Evolutionary conservation across 1,139 yeast species (phyloP).

Genomic region (Hyphopichia khmerensis): DNA sequence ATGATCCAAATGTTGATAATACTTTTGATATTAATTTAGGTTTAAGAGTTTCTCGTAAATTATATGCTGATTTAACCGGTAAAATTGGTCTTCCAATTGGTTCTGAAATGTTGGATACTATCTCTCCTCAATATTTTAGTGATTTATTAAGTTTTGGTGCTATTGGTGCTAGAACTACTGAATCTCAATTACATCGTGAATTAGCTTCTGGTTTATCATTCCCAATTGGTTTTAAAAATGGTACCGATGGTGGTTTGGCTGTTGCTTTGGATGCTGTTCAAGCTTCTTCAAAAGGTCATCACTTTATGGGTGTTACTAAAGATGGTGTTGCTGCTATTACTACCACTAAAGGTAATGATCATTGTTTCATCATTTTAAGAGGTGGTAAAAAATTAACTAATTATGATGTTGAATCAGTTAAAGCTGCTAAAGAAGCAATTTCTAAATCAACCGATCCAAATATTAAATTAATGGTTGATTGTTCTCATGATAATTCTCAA

Average conservation of each 20-base stretch:
- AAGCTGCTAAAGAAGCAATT: conserved; percentile 56
- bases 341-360: conserved; percentile 90
- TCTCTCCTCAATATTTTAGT: conserved; percentile 88
- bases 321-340: conserved; percentile 95
- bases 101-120: conserved; percentile 96
- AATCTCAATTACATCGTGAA: conserved; percentile 94
- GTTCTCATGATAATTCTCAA: conserved; percentile 95
- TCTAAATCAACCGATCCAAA: conserved; percentile 42
- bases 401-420: conserved; percentile 73
- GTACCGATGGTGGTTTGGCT: conserved; percentile 90
- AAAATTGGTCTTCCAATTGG: conserved; percentile 75
- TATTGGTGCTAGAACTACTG: conserved; percentile 97
- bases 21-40: conserved; percentile 95
- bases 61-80: conserved; percentile 81
- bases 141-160: conserved; percentile 94
- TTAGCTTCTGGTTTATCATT: conserved; percentile 91
- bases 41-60: conserved; percentile 79
- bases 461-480: conserved; percentile 79
- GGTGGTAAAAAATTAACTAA: conserved; percentile 95
- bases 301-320: conserved; percentile 89
- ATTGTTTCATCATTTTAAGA: conserved; percentile 87
- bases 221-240: conserved; percentile 97
- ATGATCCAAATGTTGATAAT: conserved; percentile 95
- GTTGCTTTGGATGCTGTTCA: conserved; percentile 93
- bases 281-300: conserved; percentile 92